These are phyloP conservation scores for Pestalotiopsis sp. DNA, from an alignment of 2,329 filamentous ascomycete genomes.

Conservation along the genomic window DNA sequence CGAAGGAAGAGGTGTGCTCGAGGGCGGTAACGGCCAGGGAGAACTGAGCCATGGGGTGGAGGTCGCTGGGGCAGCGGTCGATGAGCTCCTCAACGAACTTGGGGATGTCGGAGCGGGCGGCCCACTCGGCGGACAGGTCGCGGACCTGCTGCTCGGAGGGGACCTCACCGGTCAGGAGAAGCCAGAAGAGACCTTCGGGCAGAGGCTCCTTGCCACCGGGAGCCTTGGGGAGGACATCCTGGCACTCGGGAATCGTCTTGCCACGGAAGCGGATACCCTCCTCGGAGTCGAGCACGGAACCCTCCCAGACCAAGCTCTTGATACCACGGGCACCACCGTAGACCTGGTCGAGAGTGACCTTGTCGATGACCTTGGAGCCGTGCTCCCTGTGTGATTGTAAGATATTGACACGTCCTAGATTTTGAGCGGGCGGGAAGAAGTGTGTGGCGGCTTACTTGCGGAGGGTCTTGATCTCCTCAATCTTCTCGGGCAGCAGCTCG, in stretches of 20 bases:
- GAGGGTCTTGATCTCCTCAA: slow-evolving; percentile 99
- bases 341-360: slow-evolving; percentile 99
- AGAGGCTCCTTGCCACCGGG: slow-evolving; percentile 96
- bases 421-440: not conserved
- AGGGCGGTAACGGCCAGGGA: slow-evolving; percentile 96
- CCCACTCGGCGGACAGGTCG: slow-evolving; percentile 98
- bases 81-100: slow-evolving; percentile 99
- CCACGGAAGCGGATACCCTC: slow-evolving; percentile 99
- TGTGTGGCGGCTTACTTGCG: slow-evolving; percentile 71
- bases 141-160: slow-evolving; percentile 98
- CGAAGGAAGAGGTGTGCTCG: slow-evolving; percentile 96
- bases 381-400: slow-evolving; percentile 68
- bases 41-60: slow-evolving; percentile 99
- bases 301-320: slow-evolving; percentile 98
- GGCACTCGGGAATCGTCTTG: slow-evolving; percentile 99
- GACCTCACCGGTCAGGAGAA: slow-evolving; percentile 96
- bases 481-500: slow-evolving; percentile 91
- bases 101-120: slow-evolving; percentile 93
- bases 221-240: slow-evolving; percentile 95
- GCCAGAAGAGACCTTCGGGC: slow-evolving; percentile 99
- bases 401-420: slow-evolving; percentile 18
- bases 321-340: slow-evolving; percentile 99
- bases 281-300: slow-evolving; percentile 96
- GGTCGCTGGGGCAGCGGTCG: slow-evolving; percentile 97
- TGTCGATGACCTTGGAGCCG: slow-evolving; percentile 92